Percentiles rank a stretch among this genome's conserved stretches.
Conservation (phyloP, 1,139 yeast genomes). For the Candida sanyaensis region DNA sequence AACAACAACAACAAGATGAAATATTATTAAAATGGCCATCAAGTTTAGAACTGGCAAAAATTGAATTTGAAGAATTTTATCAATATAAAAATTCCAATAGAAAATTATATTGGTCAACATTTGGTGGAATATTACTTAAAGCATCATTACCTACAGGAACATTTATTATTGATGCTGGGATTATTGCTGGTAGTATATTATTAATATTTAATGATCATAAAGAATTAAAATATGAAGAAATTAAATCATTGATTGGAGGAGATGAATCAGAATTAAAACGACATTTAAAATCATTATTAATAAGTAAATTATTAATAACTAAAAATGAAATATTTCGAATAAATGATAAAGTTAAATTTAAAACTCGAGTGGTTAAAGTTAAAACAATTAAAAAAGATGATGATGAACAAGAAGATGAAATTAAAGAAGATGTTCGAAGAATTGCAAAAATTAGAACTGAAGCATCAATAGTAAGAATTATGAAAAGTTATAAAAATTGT, state of each 20-base stretch:
- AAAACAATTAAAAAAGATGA: slow-evolving; percentile 48
- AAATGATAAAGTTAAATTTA: slow-evolving; percentile 71
- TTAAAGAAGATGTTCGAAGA: slow-evolving; percentile 26
- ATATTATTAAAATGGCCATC: slow-evolving; percentile 51
- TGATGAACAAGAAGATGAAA: slow-evolving; percentile 41
- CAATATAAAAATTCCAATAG: slow-evolving; percentile 70
- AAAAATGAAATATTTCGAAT: slow-evolving; percentile 59
- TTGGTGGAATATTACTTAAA: slow-evolving; percentile 56
- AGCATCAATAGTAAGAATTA: slow-evolving; percentile 89
- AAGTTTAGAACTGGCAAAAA: slow-evolving; percentile 37
- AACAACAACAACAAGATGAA: slow-evolving; percentile 38
- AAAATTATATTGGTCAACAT: slow-evolving; percentile 79
- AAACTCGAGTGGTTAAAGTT: slow-evolving; percentile 56
- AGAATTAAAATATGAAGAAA: slow-evolving; percentile 32
- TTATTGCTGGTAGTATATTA: slow-evolving; percentile 78
- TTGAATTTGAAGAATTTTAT: slow-evolving; percentile 47
- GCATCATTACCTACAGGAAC: slow-evolving; percentile 49
- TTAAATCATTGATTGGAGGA: slow-evolving; percentile 18
- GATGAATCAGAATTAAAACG: slow-evolving; percentile 63
- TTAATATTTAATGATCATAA: slow-evolving; percentile 23
- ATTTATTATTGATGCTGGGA: slow-evolving; percentile 80
- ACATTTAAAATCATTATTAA: slow-evolving; percentile 62
- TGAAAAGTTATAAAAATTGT: slow-evolving; percentile 72
- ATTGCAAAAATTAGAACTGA: slow-evolving; percentile 54
- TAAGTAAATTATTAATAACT: too few relatives aligned